phyloP scores from a whole-genome alignment of 306 rosid genomes.

The Cucurbita pepo region DNA sequence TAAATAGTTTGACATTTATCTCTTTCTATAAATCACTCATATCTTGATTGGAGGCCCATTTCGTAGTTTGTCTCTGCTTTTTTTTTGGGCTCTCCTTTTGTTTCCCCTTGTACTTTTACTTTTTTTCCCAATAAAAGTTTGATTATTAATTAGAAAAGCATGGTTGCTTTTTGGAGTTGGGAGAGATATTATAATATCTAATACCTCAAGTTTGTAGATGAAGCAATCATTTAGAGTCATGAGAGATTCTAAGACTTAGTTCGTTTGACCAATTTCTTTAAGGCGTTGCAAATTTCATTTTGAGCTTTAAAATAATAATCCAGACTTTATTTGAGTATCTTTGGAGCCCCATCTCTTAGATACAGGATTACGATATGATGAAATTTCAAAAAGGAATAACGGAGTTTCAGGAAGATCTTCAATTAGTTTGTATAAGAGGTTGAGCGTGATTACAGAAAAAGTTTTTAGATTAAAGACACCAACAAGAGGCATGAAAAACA shows the following conservation, averaged over 20 bases:
- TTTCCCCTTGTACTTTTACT: neutral
- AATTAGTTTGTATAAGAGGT: no score
- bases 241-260: neutral
- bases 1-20: neutral
- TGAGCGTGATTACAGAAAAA: no score
- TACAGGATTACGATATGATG: no score
- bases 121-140: no score
- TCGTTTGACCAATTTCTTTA: neutral
- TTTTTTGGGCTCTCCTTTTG: neutral
- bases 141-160: neutral
- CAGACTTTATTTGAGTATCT: no score
- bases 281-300: no score
- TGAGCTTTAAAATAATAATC: no score
- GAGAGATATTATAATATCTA: neutral
- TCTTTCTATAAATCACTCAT: neutral
- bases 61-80: neutral
- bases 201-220: neutral
- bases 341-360: no score
- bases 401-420: no score
- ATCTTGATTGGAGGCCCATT: neutral
- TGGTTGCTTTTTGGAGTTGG: neutral
- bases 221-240: neutral
- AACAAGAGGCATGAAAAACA: no score
- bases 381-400: no score
- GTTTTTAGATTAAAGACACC: no score